Base-by-base conservation (phyloP, 192 early-diverging fungal species). In the Fimicolochytrium jonesii region DNA sequence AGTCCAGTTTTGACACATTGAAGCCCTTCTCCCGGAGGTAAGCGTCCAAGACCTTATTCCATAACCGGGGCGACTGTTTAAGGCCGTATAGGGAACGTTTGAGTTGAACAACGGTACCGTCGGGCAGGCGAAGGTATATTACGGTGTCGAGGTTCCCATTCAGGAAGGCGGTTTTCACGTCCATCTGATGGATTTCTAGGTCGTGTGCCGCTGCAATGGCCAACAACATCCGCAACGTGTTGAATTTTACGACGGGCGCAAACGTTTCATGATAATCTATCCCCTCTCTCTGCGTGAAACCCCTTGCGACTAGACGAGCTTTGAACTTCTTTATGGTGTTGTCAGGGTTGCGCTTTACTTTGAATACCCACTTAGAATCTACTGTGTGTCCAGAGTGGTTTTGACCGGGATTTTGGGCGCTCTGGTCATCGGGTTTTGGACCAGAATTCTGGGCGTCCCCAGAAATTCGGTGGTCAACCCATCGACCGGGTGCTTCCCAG, bases 251-350 rank as follows among this genome's bases (percentile, higher is more conserved):
- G 34, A 77, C 75, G 6, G 78, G 76, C 0, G 75, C 49, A 49
- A 60, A 77, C 9, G 66, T 78, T 39, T 77, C 65, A 2, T 44
- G 50, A 53, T 71, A 77, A 45, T 77, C 75, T 4, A 73, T 30
- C 2, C 71, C 71, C 1, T 56, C 4, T 11, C 50, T 11, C 42
- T 77, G 75, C 2, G 22, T 51, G 46, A 59, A 68, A 17, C 71
- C 75, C n/a, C 42, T 36, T 2, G 62, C 68, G 22, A 73, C 71
- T 25, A 62, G 31, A 7, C 71, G 56, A 23, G 71, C 68, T 50
- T 77, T 77, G 59, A 22, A 37, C 18, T 37, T 33, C 22, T 30
- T 45, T 36, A 58, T 45, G 4, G 2, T 5, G 20, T 42, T 42
- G 37, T 41, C 43, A 10, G 13, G 11, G 42, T 58, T 58, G 25